Base-by-base conservation (phyloP, 495 filamentous ascomycete genomes). In the Lepidopterella palustris region DNA sequence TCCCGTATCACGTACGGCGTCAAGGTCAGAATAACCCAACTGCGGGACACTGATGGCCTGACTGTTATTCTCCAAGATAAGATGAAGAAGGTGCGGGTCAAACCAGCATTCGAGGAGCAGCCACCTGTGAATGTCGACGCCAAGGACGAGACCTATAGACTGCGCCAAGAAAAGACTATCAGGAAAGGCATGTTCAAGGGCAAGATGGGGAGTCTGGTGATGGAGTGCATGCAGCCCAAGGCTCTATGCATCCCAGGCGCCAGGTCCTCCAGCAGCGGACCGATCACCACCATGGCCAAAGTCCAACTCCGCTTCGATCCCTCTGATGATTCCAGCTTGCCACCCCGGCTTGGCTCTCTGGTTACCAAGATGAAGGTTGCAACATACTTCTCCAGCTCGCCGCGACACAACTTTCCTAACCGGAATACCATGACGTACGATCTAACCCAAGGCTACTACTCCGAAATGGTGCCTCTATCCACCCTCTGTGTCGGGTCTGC, bases 291-390 rank as follows among this genome's bases (percentile, higher is more conserved):
- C 2, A 83, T 82, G 60, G 82, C 87, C 3, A 87, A 79, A 0
- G 72, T 96, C 20, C 73, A 82, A 24, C 76, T 96, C 10, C 82
- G 84, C 49, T 97, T 92, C 71, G 85, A 89, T 59, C 90, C 90
- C 3, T 70, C 79, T 9, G 78, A 81, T 4, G 70, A 78, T 49
- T 72, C 74, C 26, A 74, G 79, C 21, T 65, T 76, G 21, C 89
- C 89, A 13, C 93, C 93, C 2, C 78, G 76, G 28, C 77, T 97
- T 5, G 80, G 81, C 23, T 77, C 75, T 4, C 72, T 96, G 25
- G 73, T 76, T 15, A 85, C 81, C 58, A 95, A 89, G 72, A 73
- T 98, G 26, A 85, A 82, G 42, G 82, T 84, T 1, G 76, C 77
- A 53, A 97, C 91, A 1, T 95, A 83, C 75, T 97, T 78, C 73